Conservation (phyloP, 495 filamentous ascomycete genomes). For the Niebla homalea region DNA sequence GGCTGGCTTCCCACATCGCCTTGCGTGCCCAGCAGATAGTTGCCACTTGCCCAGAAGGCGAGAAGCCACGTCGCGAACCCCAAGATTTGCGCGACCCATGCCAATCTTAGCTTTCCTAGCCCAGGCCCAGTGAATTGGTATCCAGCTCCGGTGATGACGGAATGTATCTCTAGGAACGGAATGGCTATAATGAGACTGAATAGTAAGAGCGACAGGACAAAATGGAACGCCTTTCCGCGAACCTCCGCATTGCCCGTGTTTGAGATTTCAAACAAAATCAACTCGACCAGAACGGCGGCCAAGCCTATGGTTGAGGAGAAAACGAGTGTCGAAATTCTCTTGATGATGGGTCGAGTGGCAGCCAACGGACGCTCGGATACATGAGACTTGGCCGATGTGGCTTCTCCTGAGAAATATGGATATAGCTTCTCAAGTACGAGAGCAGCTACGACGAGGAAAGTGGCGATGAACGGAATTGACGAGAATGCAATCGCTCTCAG, state of each 20-base stretch:
- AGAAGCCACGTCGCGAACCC: conserved; percentile 50
- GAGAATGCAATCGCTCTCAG: conserved; percentile 28
- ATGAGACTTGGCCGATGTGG: conserved; percentile 25
- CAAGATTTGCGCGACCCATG: conserved; percentile 44
- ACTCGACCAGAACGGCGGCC: conserved; percentile 56
- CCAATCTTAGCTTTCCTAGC: conserved; percentile 32
- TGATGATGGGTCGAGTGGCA: conserved; percentile 14
- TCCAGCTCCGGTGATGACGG: conserved; percentile 45
- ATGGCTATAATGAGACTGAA: conserved; percentile 54
- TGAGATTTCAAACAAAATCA: conserved; percentile 70
- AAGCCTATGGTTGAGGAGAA: conserved; percentile 63
- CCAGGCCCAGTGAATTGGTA: conserved; percentile 40
- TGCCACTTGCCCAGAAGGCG: conserved; percentile 62
- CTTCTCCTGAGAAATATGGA: conserved; percentile 44
- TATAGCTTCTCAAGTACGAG: conserved; percentile 49
- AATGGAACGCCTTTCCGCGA: conserved; percentile 44
- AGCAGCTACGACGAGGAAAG: conserved; percentile 42
- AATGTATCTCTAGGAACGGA: conserved; percentile 58
- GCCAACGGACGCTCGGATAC: conserved; percentile 11
- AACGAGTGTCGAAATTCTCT: conserved; percentile 39
- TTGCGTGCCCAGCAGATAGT: conserved; percentile 40
- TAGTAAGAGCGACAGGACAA: conserved; percentile 52
- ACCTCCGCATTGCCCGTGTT: conserved; percentile 50
- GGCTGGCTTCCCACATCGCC: conserved; percentile 16
- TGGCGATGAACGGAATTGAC: conserved; percentile 45